Evolutionary conservation across 169 alveolate species (phyloP).

Genomic region (Plasmodium knowlesi): DNA sequence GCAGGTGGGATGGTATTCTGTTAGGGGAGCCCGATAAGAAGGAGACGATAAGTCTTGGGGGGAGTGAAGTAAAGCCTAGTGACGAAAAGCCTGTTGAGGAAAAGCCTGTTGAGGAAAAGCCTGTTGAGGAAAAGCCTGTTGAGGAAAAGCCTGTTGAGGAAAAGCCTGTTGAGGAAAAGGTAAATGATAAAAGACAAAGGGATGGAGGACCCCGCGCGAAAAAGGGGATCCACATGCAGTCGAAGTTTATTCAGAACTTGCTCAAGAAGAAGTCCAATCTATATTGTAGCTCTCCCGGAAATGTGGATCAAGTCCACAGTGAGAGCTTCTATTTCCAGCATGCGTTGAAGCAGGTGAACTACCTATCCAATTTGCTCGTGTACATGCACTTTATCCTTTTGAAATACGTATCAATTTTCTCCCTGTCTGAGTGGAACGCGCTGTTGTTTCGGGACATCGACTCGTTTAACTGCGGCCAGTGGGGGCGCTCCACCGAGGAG

Average conservation of each 20-base stretch:
- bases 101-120: background rate
- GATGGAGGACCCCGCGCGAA: background rate
- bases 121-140: background rate
- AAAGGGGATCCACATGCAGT: background rate
- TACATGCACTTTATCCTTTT: constrained; percentile 31
- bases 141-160: background rate
- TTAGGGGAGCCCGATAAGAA: background rate
- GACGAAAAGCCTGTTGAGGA: background rate
- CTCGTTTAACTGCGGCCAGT: background rate
- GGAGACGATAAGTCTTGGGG: background rate
- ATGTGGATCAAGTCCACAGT: background rate
- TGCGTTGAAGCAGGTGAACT: constrained; percentile 37
- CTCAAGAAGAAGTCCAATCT: constrained; percentile 32
- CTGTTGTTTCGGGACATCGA: constrained; percentile 31
- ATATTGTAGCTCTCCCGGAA: background rate
- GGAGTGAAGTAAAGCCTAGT: background rate
- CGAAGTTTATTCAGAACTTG: constrained; percentile 31
- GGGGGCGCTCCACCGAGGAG: background rate
- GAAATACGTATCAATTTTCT: constrained; percentile 42
- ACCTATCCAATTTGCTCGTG: constrained; percentile 40
- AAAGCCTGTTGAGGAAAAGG: background rate
- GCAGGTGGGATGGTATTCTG: background rate
- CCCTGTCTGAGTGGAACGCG: constrained; percentile 51
- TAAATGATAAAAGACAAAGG: background rate
- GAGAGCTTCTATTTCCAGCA: constrained; percentile 35